phyloP scores from a whole-genome alignment of 208 protist species.

The Acanthamoeba quina region DNA sequence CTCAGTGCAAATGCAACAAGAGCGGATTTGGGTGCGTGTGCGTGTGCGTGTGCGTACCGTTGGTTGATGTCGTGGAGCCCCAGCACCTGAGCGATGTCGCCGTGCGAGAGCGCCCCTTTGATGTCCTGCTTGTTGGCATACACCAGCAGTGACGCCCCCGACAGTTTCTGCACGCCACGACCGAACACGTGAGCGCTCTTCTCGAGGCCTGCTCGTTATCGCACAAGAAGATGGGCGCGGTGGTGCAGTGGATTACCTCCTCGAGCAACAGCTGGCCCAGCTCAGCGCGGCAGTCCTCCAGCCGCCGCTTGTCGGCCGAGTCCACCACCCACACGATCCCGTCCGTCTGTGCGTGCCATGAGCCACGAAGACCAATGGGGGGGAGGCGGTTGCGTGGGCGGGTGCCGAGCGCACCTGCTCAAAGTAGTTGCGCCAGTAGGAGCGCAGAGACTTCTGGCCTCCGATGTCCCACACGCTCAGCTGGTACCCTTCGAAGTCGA shows the following conservation, averaged over 20 bases:
- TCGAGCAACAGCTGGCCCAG: conserved; percentile 96
- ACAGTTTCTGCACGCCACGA: conserved; percentile 91
- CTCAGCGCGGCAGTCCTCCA: conserved; percentile 95
- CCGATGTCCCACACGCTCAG: conserved; percentile 99
- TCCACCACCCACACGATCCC: conserved; percentile 96
- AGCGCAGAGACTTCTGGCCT: conserved; percentile 99
- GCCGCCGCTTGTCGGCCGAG: conserved; percentile 89
- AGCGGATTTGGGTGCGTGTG: too few species aligned
- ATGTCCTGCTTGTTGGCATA: conserved; percentile 99
- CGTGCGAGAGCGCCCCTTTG: conserved; percentile 87
- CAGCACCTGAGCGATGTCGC: conserved; percentile 91
- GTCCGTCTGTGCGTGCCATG: conserved; percentile 78
- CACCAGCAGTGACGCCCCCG: conserved; percentile 98
- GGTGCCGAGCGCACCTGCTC: conserved; percentile 81
- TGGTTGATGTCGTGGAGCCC: conserved; percentile 9
- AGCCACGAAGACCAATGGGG: neutral
- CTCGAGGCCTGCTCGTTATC: too few species aligned
- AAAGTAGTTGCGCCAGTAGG: conserved; percentile 98
- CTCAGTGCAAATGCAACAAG: too few species aligned
- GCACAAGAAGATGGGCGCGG: neutral
- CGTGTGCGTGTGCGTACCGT: too few species aligned
- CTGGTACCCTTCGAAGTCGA: conserved; percentile 96
- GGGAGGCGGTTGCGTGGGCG: neutral
- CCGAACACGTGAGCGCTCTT: neutral
- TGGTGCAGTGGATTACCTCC: conserved; percentile 85